Percentiles rank a stretch among this genome's conserved stretches.
These are phyloP conservation scores for Talaromyces nanjingensis DNA, from an alignment of 495 filamentous ascomycete genomes.

Conservation along the genomic window DNA sequence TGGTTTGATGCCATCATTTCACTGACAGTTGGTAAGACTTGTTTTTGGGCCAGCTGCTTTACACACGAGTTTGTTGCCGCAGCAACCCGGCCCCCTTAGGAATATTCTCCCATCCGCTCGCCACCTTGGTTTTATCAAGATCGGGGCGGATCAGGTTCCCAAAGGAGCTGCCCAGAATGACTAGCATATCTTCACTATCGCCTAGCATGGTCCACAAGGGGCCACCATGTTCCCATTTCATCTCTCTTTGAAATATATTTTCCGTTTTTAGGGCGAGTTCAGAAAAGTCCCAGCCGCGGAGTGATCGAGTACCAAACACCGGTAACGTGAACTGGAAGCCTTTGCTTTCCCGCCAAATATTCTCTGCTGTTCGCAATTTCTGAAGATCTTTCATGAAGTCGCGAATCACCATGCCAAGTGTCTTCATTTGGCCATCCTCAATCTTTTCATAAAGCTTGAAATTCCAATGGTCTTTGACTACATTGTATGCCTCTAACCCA, in stretches of 20 bases:
- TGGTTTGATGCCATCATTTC: neutral
- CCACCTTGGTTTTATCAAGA: neutral
- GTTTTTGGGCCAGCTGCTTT: neutral
- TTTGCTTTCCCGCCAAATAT: neutral
- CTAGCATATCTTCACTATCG: conserved; percentile 1
- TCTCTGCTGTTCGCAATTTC: conserved; percentile 1
- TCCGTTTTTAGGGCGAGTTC: neutral
- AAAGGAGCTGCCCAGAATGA: neutral
- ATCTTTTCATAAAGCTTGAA: neutral
- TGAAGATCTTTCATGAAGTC: conserved; percentile 4
- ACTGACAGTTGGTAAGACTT: neutral
- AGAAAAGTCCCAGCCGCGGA: neutral
- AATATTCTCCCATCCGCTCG: neutral
- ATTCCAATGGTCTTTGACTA: neutral
- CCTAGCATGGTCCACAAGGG: neutral
- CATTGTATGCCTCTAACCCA: neutral
- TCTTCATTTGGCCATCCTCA: neutral
- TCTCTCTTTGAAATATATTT: neutral
- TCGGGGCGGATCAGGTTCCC: conserved; percentile 1
- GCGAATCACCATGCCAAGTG: neutral
- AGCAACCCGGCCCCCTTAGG: neutral
- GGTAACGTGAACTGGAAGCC: neutral
- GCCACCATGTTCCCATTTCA: neutral
- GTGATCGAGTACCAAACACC: neutral
- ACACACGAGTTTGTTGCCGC: neutral